Conservation (phyloP, 257 asterid genomes). For the Gynochthodes officinalis region DNA sequence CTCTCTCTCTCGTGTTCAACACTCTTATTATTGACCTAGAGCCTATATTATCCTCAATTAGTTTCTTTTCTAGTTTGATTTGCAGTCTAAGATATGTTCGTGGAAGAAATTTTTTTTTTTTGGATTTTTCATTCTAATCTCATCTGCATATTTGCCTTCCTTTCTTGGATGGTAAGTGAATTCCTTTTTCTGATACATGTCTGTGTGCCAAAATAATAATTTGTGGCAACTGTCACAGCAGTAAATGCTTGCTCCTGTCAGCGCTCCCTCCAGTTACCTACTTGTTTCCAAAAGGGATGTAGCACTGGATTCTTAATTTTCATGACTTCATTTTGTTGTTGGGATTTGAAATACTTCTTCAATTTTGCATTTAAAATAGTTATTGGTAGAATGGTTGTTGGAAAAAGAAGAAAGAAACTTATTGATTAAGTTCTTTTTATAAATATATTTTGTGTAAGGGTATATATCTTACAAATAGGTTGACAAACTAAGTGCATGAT, state of each 20-base stretch:
- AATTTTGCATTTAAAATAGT: background rate
- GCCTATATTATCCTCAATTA: no score
- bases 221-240: background rate
- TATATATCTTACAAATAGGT: background rate
- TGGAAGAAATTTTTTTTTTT: background rate
- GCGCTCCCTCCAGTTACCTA: background rate
- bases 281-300: background rate
- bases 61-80: background rate
- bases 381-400: background rate
- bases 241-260: background rate
- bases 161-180: conserved; percentile 3
- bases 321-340: background rate
- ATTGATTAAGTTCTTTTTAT: background rate
- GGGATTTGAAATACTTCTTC: background rate
- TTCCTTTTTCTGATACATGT: background rate
- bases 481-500: conserved; percentile 18
- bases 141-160: background rate
- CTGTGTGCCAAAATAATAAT: background rate
- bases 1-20: conserved; percentile 13
- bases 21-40: no score
- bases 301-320: background rate
- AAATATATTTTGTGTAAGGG: background rate
- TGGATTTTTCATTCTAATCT: background rate
- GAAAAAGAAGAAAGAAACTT: background rate
- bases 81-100: no score